Evolutionary conservation across 148 eudicot species (phyloP).

Genomic region (Diospyros lotus): DNA sequence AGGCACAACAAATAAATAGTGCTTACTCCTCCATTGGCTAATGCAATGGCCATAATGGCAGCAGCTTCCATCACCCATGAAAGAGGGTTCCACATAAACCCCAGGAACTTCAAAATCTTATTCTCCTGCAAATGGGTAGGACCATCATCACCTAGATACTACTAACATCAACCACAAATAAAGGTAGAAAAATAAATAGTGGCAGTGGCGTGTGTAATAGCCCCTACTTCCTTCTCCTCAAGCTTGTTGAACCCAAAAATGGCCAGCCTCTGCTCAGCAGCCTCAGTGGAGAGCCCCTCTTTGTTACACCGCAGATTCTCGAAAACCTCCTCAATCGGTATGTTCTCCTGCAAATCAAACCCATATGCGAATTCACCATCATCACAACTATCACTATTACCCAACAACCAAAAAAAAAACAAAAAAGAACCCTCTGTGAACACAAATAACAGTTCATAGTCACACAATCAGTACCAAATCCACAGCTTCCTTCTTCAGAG

Average conservation of each 20-base stretch:
- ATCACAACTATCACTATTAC: not conserved
- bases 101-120: constrained; percentile 35
- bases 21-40: constrained; percentile 24
- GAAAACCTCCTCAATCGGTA: constrained; percentile 78
- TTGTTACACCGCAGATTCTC: constrained; percentile 70
- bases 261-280: constrained; percentile 57
- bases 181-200: constrained; percentile 5
- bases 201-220: not conserved
- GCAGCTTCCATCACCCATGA: constrained; percentile 50
- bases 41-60: constrained; percentile 36
- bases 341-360: constrained; percentile 49
- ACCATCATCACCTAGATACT: not conserved
- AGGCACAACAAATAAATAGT: not conserved
- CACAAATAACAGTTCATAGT: not conserved
- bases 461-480: constrained; percentile 67
- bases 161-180: not conserved
- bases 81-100: constrained; percentile 47
- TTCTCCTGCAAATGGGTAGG: constrained; percentile 22
- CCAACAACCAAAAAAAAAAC: no score
- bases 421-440: not conserved
- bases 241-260: constrained; percentile 80
- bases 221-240: constrained; percentile 65
- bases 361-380: not conserved
- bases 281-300: constrained; percentile 57
- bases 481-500: constrained; percentile 72